Conservation (phyloP, 108 stramenopile genomes). For the Cyclotella atomus region DNA sequence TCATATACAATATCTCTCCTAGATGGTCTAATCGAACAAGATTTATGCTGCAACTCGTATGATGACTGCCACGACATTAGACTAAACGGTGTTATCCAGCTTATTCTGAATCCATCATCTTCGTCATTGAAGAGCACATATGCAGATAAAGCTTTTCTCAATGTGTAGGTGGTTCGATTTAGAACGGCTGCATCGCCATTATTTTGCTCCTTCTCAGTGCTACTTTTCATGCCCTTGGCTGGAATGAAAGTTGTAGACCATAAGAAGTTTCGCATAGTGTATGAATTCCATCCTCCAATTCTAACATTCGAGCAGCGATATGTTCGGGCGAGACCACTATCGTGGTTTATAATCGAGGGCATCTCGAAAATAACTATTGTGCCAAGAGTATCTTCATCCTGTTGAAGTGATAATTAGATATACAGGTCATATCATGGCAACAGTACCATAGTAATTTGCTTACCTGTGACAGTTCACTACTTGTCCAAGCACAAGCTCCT, state of each 20-base stretch:
- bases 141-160: slow-evolving; percentile 37
- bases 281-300: slow-evolving; percentile 47
- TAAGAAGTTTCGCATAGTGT: slow-evolving; percentile 52
- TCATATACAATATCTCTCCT: slow-evolving; percentile 39
- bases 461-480: background rate
- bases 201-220: too few relatives aligned
- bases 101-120: slow-evolving; percentile 73
- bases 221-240: background rate
- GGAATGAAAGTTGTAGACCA: slow-evolving; percentile 56
- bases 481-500: background rate
- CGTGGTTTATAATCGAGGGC: slow-evolving; percentile 21
- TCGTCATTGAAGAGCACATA: slow-evolving; percentile 76
- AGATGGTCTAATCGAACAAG: slow-evolving; percentile 16
- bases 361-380: slow-evolving; percentile 57
- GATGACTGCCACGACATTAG: background rate
- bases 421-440: background rate
- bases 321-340: slow-evolving; percentile 26
- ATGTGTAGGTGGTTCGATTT: too few relatives aligned
- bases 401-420: background rate
- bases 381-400: slow-evolving; percentile 51
- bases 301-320: slow-evolving; percentile 58
- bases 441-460: background rate
- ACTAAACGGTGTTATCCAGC: slow-evolving; percentile 48
- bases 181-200: too few relatives aligned
- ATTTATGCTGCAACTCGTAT: background rate